Conservation (phyloP, 2,329 filamentous ascomycete genomes). For the Clarireedia paspali region DNA sequence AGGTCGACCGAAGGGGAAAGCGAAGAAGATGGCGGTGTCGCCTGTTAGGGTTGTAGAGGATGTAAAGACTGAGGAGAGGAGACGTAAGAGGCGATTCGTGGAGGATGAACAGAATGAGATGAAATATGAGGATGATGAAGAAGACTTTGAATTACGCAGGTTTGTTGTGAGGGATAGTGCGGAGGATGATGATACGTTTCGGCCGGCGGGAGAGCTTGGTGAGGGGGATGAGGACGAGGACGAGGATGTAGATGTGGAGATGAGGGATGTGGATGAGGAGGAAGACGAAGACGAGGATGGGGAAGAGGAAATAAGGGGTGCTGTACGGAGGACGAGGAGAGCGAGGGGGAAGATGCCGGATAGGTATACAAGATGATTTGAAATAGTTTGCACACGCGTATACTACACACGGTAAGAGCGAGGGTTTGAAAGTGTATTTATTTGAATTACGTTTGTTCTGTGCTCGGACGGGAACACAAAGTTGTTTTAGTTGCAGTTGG, state of each 20-base stretch:
- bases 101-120: background rate
- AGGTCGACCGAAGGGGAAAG: conserved; percentile 6
- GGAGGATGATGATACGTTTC: background rate
- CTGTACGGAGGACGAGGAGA: background rate
- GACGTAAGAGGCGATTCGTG: too few relatives aligned
- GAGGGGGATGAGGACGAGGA: background rate
- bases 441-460: too few relatives aligned
- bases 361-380: background rate
- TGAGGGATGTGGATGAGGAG: background rate
- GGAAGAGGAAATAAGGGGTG: background rate
- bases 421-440: too few relatives aligned
- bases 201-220: background rate
- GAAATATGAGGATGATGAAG: background rate
- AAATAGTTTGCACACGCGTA: too few relatives aligned
- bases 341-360: background rate
- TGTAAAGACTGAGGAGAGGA: too few relatives aligned
- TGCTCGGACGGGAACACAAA: too few relatives aligned
- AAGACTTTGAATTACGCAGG: background rate
- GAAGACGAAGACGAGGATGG: background rate
- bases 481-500: too few relatives aligned
- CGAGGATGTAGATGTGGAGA: background rate
- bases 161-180: background rate
- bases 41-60: background rate
- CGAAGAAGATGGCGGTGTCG: conserved; percentile 10
- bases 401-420: too few relatives aligned